Percentiles rank a stretch among this genome's conserved stretches.
phyloP scores from a whole-genome alignment of 2,329 filamentous ascomycete species.

The Penicillium crustosum region DNA sequence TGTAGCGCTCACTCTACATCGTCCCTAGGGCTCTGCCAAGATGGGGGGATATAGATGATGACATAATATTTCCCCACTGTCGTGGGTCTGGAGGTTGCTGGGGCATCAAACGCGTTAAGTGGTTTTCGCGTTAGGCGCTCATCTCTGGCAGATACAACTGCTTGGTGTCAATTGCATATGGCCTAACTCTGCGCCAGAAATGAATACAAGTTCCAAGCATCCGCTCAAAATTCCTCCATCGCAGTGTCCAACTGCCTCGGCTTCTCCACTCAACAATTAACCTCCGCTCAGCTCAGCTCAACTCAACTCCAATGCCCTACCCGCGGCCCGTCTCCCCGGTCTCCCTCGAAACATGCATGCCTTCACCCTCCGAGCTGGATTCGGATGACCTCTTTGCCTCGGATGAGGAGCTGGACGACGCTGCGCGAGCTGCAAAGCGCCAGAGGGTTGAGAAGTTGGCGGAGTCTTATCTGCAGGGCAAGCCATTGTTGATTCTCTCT shows the following conservation, averaged over 20 bases:
- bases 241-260: conserved; percentile 26
- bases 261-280: conserved; percentile 4
- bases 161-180: not conserved
- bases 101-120: conserved; percentile 13
- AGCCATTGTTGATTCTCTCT: conserved; percentile 47
- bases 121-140: conserved; percentile 9
- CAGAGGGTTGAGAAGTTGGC: conserved; percentile 45
- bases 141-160: not conserved
- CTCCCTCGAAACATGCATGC: conserved; percentile 36
- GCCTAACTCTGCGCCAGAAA: conserved; percentile 5
- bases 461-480: conserved; percentile 44
- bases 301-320: conserved; percentile 32
- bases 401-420: conserved; percentile 41
- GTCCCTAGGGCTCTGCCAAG: too few species aligned
- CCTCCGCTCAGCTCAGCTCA: conserved; percentile 3
- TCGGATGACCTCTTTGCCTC: conserved; percentile 34
- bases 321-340: conserved; percentile 36
- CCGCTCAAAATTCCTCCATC: conserved; percentile 14
- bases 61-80: conserved; percentile 12
- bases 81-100: not conserved
- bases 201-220: conserved; percentile 10
- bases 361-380: conserved; percentile 28
- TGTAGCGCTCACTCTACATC: too few species aligned
- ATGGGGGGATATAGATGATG: not conserved
- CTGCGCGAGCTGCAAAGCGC: conserved; percentile 37